These are phyloP conservation scores for Arachis hypogaea DNA, from an alignment of 306 rosid genomes.

Conservation along the genomic window DNA sequence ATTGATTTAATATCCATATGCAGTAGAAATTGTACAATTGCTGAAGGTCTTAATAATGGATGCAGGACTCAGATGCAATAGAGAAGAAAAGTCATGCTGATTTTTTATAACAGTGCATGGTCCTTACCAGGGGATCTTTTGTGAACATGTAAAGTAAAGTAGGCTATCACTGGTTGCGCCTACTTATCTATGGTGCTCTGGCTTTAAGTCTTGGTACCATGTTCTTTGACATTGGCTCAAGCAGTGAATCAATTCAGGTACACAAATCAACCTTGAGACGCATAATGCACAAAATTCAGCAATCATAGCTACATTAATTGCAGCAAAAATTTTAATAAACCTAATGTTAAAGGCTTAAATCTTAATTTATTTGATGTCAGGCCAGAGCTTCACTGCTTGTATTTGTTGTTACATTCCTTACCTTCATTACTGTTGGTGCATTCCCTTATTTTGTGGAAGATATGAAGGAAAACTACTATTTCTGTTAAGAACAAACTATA, in stretches of 20 bases:
- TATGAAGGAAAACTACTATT: slow-evolving; percentile 54
- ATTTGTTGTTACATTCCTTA: slow-evolving; percentile 63
- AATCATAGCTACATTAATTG: background rate
- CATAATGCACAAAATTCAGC: no score
- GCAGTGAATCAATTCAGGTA: no score
- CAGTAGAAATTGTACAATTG: no score
- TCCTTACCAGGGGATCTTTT: slow-evolving; percentile 64
- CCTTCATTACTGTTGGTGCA: slow-evolving; percentile 75
- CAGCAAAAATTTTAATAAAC: no score
- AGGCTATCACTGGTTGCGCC: slow-evolving; percentile 75
- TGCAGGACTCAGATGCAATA: no score
- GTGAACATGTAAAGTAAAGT: slow-evolving; percentile 66
- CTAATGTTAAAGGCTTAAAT: background rate
- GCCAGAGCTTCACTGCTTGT: slow-evolving; percentile 66
- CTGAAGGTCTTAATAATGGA: no score
- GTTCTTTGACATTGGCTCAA: no score
- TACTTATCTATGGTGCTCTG: no score
- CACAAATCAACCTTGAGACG: no score
- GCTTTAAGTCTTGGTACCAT: no score
- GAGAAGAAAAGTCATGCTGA: slow-evolving; percentile 52
- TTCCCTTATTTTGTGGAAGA: slow-evolving; percentile 83
- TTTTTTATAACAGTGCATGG: slow-evolving; percentile 50
- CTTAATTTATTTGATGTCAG: slow-evolving; percentile 42
- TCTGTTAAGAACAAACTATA: no score
- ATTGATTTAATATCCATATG: no score